Base-by-base conservation (phyloP, 768 basidiomycete genomes). In the Amanita exitialis region DNA sequence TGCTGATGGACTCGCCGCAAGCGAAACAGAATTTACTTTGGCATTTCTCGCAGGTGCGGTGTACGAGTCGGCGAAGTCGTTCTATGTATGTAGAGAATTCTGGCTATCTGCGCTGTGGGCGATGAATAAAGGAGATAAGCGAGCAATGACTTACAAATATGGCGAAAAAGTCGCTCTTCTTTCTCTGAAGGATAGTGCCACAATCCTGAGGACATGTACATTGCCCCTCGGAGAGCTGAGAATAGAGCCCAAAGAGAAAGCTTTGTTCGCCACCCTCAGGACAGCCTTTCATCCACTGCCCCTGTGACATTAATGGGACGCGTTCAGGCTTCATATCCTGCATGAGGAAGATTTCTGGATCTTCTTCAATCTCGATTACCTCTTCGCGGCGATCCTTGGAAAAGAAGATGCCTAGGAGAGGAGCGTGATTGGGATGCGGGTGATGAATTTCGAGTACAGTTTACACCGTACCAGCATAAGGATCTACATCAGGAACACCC, bases 261-360 rank as follows among this genome's bases (percentile, higher is more conserved):
- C 80, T 80, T 61, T 96, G 92, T 64, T 96, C 92, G 59, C 84
- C 82, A 47, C 88, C 90, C 64, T 95, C 92, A 0, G 93, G 92
- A 66, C 93, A 96, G 16, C 93, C 93, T 63, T 88, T 90, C 93
- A 96, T 96, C 91, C 91, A 96, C 61, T 93, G 83, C 23, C 89
- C 90, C 65, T 90, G 87, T 18, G 83, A 83, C 78, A 95, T 81
- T 36, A 93, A 68, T 56, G 78, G 78, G 28, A 81, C 72, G 15
- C 66, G 65, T 51, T 79, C 76, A 36, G 64, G 66, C 18, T 37
- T 51, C 6, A 62, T 56, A 51, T 63, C 70, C 15, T 70, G 64
- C 28, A 87, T 61, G 36, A 62, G 54, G 15, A 68, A 68, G 10
- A 69, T 62, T 62, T 86, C 83, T 6, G 83, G 75, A 44, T 83